Percentiles rank a stretch among this genome's conserved stretches.
Evolutionary conservation across 176 grass and related monocot genomes (phyloP).

Genomic region (Poa pratensis): DNA sequence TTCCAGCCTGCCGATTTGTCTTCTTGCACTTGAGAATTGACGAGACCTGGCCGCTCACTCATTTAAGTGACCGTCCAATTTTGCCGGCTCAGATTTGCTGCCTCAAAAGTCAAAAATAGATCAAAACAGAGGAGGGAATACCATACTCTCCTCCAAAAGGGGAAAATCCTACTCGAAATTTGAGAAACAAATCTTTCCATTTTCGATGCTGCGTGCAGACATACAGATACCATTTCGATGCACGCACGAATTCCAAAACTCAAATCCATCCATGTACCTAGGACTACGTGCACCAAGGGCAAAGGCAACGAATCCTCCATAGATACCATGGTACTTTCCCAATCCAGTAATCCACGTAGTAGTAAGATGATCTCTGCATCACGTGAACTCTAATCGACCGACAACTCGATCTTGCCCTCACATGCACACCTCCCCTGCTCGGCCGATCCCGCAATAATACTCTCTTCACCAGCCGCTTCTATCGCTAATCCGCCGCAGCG

Average conservation of each 20-base stretch:
- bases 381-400: slow-evolving; percentile 42
- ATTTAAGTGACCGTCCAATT: background rate
- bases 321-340: slow-evolving; percentile 37
- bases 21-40: background rate
- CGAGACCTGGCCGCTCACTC: background rate
- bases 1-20: slow-evolving; percentile 17
- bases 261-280: background rate
- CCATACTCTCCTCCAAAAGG: background rate
- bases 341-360: background rate
- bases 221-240: slow-evolving; percentile 37
- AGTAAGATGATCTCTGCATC: background rate
- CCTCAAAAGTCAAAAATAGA: background rate
- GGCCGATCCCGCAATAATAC: slow-evolving; percentile 12
- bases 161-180: background rate
- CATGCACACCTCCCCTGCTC: slow-evolving; percentile 41
- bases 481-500: background rate
- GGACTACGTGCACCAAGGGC: slow-evolving; percentile 37
- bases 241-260: slow-evolving; percentile 47
- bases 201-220: background rate
- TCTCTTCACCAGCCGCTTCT: slow-evolving; percentile 18
- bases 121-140: too few relatives aligned
- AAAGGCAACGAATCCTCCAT: slow-evolving; percentile 66
- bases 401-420: slow-evolving; percentile 30
- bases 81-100: background rate
- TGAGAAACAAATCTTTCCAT: background rate